Evolutionary conservation across 306 rosid species (phyloP).

Genomic region (Castanea crenata): DNA sequence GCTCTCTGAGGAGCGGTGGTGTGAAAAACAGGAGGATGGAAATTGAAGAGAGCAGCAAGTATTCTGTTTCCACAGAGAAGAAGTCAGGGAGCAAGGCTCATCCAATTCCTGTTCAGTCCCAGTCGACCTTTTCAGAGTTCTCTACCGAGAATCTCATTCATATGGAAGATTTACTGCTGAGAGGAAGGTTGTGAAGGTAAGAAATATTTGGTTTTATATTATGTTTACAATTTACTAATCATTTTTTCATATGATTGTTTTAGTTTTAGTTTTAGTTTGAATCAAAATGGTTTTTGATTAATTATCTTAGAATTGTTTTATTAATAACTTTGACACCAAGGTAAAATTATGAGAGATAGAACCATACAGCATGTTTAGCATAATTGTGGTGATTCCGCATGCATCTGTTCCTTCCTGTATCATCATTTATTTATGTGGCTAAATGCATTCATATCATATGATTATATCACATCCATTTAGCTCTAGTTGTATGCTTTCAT

Average conservation of each 20-base stretch:
- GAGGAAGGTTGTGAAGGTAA: constrained; percentile 31
- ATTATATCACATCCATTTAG: too few relatives aligned
- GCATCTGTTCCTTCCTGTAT: too few relatives aligned
- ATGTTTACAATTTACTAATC: not conserved
- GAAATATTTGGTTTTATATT: not conserved
- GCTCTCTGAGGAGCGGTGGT: constrained; percentile 9
- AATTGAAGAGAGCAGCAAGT: constrained; percentile 26
- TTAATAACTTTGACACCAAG: too few relatives aligned
- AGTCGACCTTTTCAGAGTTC: constrained; percentile 24
- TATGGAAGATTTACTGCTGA: constrained; percentile 28
- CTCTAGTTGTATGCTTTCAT: too few relatives aligned
- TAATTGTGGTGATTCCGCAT: too few relatives aligned
- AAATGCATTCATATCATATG: too few relatives aligned
- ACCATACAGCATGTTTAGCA: too few relatives aligned
- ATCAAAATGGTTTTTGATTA: too few relatives aligned
- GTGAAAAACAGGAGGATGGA: constrained; percentile 16
- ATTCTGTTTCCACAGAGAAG: constrained; percentile 19
- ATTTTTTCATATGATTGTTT: not conserved
- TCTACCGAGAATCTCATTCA: constrained; percentile 22
- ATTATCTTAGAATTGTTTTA: too few relatives aligned
- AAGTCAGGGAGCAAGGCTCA: constrained; percentile 12
- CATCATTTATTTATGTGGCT: too few relatives aligned
- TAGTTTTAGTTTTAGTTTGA: not conserved
- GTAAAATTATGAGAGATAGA: too few relatives aligned
- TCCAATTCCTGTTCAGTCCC: constrained; percentile 19